These are phyloP conservation scores for Microglena sp. DNA, from an alignment of 139 green algal species.

Conservation along the genomic window DNA sequence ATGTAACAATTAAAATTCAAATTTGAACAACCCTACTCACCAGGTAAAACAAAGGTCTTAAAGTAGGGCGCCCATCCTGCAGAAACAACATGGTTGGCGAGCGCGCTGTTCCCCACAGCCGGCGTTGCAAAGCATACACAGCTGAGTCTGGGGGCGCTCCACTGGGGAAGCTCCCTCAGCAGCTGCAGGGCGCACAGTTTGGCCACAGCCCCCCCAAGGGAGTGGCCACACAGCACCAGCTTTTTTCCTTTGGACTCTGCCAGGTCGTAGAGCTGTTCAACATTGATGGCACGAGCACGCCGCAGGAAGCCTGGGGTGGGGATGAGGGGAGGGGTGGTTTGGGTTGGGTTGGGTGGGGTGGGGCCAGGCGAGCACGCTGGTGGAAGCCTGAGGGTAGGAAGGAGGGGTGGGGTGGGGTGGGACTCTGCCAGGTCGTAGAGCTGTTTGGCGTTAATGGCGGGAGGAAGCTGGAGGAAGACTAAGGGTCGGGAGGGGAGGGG, in stretches of 20 bases:
- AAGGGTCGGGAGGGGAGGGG: too few species aligned
- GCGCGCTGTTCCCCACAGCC: slow-evolving; percentile 56
- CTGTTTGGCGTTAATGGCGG: slow-evolving; percentile 34
- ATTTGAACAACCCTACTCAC: slow-evolving; percentile 8
- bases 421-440: slow-evolving; percentile 41
- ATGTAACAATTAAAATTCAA: not conserved
- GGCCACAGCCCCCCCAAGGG: slow-evolving; percentile 57
- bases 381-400: too few species aligned
- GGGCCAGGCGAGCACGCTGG: too few species aligned
- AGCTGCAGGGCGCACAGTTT: slow-evolving; percentile 55
- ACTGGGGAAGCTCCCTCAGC: slow-evolving; percentile 33
- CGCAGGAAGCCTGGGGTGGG: slow-evolving; percentile 53
- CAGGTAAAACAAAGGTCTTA: slow-evolving; percentile 53
- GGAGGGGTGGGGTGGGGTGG: too few species aligned
- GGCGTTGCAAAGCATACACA: slow-evolving; percentile 63
- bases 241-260: slow-evolving; percentile 27
- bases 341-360: too few species aligned
- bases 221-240: slow-evolving; percentile 63
- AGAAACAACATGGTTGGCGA: slow-evolving; percentile 45
- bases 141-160: slow-evolving; percentile 25
- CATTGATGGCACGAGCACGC: slow-evolving; percentile 31
- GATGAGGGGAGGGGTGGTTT: too few species aligned
- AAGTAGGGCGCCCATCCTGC: slow-evolving; percentile 44
- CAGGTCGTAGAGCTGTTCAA: slow-evolving; percentile 46
- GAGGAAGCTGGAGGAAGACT: slow-evolving; percentile 49